Percentiles rank a stretch among this genome's conserved stretches.
phyloP scores from a whole-genome alignment of 257 asterid species.

The Echites panduratus region DNA sequence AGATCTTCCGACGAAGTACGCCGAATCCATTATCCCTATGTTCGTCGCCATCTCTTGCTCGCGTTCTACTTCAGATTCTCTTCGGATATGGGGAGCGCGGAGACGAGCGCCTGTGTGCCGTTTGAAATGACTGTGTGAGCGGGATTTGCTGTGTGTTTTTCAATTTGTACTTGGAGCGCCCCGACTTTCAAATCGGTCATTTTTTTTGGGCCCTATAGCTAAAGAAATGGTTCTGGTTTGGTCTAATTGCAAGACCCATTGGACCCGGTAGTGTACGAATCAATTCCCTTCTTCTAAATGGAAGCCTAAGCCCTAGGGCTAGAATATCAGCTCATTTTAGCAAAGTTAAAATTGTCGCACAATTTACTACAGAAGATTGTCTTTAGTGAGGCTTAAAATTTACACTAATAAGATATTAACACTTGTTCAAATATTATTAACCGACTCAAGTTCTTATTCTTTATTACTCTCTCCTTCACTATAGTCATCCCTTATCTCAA shows the following conservation, averaged over 20 bases:
- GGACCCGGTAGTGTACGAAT: neutral
- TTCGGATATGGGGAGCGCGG: slow-evolving; percentile 3
- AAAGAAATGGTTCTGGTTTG: neutral
- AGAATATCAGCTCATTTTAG: neutral
- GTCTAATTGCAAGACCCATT: neutral
- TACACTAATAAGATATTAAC: too few species aligned
- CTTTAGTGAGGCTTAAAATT: too few species aligned
- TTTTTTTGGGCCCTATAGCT: neutral
- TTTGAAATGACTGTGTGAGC: slow-evolving; percentile 48
- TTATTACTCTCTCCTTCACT: too few species aligned
- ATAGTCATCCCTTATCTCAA: too few species aligned
- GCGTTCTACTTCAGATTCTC: slow-evolving; percentile 4
- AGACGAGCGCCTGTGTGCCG: neutral
- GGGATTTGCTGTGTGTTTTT: slow-evolving; percentile 22
- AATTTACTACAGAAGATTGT: too few species aligned
- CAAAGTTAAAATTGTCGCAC: too few species aligned
- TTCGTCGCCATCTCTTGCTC: slow-evolving; percentile 49
- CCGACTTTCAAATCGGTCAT: neutral
- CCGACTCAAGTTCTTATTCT: too few species aligned
- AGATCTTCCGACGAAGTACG: slow-evolving; percentile 85
- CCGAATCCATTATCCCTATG: slow-evolving; percentile 85
- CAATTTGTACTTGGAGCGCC: neutral
- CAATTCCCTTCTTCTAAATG: neutral
- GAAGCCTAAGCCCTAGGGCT: neutral
- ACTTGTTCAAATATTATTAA: too few species aligned